Percentiles rank a stretch among this genome's conserved stretches.
phyloP scores from a whole-genome alignment of 2,329 filamentous ascomycete genomes.

The Hypomyces perniciosus region DNA sequence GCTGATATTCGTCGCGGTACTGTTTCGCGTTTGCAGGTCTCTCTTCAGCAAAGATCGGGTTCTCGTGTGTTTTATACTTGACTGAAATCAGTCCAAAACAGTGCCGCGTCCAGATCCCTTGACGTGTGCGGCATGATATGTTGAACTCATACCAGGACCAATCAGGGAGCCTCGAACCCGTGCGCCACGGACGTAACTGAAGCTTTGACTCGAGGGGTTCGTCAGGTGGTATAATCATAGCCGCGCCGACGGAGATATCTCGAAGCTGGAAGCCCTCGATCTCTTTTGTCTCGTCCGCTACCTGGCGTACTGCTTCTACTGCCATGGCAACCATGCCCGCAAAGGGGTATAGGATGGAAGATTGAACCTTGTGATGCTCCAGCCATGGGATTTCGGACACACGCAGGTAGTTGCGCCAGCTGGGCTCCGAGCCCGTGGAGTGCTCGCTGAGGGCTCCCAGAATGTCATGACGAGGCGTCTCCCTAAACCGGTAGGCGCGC shows the following conservation, averaged over 20 bases:
- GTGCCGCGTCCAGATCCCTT: neutral
- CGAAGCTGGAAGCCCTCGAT: neutral
- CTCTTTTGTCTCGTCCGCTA: neutral
- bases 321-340: neutral
- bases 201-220: neutral
- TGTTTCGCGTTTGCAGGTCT: neutral
- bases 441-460: neutral
- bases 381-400: neutral
- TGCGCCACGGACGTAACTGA: neutral
- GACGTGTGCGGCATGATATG: neutral
- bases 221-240: neutral
- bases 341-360: neutral
- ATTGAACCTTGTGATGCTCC: neutral
- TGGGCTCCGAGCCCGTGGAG: neutral
- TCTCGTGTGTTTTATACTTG: neutral
- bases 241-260: neutral
- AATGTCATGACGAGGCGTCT: neutral
- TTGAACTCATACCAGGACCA: neutral
- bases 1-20: neutral
- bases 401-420: neutral
- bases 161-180: neutral
- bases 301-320: neutral
- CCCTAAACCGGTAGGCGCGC: neutral
- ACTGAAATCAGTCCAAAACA: neutral
- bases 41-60: neutral